Conservation (phyloP, 441 rosid genomes). For the Geranium incanum region DNA sequence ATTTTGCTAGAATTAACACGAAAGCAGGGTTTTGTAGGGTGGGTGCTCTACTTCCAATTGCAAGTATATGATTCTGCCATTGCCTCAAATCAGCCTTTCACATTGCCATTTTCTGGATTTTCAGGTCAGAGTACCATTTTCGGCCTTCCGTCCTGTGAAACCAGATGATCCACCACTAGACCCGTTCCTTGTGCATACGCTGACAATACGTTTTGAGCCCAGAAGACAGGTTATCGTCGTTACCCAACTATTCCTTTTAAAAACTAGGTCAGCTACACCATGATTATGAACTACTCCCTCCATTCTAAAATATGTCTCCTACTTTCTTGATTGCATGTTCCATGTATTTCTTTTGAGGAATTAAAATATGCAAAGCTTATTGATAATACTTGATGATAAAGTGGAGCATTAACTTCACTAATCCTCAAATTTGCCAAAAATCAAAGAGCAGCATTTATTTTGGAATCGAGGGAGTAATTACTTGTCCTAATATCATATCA, state of each 20-base stretch:
- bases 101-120: neutral
- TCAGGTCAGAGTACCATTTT: constrained; percentile 91
- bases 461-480: neutral
- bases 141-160: constrained; percentile 85
- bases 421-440: neutral
- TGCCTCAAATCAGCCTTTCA: neutral
- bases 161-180: constrained; percentile 93
- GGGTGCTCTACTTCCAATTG: constrained; percentile 17
- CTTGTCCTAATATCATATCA: neutral
- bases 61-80: neutral
- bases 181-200: constrained; percentile 83
- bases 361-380: too few relatives aligned
- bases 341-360: too few relatives aligned
- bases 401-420: too few relatives aligned
- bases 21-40: constrained; percentile 94
- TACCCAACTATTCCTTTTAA: neutral
- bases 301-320: too few relatives aligned
- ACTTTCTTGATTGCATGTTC: too few relatives aligned
- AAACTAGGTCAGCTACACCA: neutral
- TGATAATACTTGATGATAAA: too few relatives aligned
- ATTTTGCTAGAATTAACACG: constrained; percentile 77
- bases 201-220: constrained; percentile 91
- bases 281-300: too few relatives aligned
- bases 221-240: constrained; percentile 66
- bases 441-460: neutral